Evolutionary conservation across 805 yeast species (phyloP), one percentile per base, ranked within the genome.

Genomic region (Lipomyces yamadae): DNA sequence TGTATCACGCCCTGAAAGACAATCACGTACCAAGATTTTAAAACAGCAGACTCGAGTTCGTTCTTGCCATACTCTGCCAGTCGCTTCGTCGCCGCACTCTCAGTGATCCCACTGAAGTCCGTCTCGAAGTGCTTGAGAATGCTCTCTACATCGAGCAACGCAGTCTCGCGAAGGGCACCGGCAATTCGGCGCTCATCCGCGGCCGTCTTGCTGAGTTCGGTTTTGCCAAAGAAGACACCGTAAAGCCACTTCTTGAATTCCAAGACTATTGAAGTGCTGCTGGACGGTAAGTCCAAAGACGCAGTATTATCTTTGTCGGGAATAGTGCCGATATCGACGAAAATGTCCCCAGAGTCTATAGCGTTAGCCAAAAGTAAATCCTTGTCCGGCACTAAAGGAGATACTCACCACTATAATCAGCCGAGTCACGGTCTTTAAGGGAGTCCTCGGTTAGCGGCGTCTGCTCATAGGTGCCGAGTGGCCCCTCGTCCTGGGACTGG

Each of bases 101-200:
- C 50, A 5, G 62, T 8, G 33, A 68, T 45, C 2, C 71, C 71
- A 33, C 58, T 62, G 59, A 34, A 45, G n/a, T 54, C 52, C 29
- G 71, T 68, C 37, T 68, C 70, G 45, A 57, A 68, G 15, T 62
- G 62, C 59, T 68, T 68, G 52, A 65, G 55, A 32, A 68, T 33
- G n/a, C 56, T 54, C 34, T 63, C 65, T 6, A 33, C 52, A 30
- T 66, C 71, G 30, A 63, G 63, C 29, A 58, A 55, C 13, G 71
- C 67, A 7, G 58, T 18, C 34, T 68, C 68, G 8, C 67, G 67
- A 8, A 68, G 67, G n/a, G 59, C 56, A 10, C 52, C 29, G 6
- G 71, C 64, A 15, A 68, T 54, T 45, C 65, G 65, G 61, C 56
- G 71, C 58, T 68, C 71, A 52, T 68, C 70, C 34, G 62, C 71